Conservation (phyloP, 129 eudicot species). For the Flaveria brownii region DNA sequence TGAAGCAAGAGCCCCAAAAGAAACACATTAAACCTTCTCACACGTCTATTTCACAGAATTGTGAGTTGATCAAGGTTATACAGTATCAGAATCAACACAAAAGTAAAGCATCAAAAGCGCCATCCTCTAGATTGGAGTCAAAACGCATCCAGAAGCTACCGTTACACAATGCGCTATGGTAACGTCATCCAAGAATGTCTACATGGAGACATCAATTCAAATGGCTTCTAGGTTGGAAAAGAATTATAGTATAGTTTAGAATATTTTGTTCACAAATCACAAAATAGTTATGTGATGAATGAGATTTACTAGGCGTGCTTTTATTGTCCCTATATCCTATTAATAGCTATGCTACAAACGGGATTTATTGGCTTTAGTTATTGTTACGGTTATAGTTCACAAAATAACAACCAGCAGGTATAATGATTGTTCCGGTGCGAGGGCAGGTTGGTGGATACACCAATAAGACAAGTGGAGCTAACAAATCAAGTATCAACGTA, state of each 20-base stretch:
- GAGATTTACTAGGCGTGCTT: too few species aligned
- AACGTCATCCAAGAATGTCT: conserved; percentile 30
- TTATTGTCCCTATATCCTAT: too few species aligned
- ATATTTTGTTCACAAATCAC: conserved; percentile 23
- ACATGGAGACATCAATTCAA: conserved; percentile 30
- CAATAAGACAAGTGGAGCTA: conserved; percentile 33
- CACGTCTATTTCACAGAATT: conserved; percentile 17
- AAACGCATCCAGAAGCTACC: conserved; percentile 24
- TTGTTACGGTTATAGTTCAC: too few species aligned
- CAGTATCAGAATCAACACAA: not conserved
- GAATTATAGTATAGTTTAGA: conserved; percentile 26
- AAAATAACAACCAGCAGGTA: not conserved
- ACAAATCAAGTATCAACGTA: not conserved
- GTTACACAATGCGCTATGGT: conserved; percentile 27
- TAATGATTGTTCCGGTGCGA: not conserved
- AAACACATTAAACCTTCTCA: conserved; percentile 29
- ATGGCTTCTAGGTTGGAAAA: conserved; percentile 31
- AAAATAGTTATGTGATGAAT: not conserved
- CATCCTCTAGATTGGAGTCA: conserved; percentile 6
- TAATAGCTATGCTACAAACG: too few species aligned
- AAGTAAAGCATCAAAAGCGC: conserved; percentile 17
- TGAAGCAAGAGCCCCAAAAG: conserved; percentile 24
- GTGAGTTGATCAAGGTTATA: conserved; percentile 7
- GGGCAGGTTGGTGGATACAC: conserved; percentile 10
- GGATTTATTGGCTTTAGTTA: too few species aligned